Conservation (phyloP, 2,329 filamentous ascomycete species). For the Epichloe glyceriae region DNA sequence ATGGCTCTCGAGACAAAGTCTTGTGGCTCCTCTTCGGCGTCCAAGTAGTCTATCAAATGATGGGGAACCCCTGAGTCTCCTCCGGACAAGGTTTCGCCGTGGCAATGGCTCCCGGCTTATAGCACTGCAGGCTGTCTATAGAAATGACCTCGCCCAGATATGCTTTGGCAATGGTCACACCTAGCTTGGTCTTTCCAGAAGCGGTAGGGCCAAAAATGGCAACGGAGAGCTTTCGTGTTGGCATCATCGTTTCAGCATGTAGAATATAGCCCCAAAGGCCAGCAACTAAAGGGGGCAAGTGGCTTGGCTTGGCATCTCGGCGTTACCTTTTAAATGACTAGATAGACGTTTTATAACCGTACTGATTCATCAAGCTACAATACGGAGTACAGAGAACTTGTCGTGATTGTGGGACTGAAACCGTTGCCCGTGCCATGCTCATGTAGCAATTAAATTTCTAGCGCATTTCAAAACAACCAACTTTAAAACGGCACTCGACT, state of each 20-base stretch:
- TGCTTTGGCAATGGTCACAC: slow-evolving; percentile 1
- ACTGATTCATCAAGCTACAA: background rate
- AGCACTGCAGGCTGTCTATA: slow-evolving; percentile 2
- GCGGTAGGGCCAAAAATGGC: slow-evolving; percentile 1
- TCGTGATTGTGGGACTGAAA: no score
- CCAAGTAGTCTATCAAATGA: background rate
- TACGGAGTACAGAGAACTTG: no score
- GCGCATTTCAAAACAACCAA: no score
- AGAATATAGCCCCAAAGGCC: background rate
- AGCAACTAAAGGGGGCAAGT: background rate
- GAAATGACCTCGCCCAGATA: slow-evolving; percentile 1
- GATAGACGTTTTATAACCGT: background rate
- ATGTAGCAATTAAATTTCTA: no score
- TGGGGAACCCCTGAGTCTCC: background rate
- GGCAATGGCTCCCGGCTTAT: background rate
- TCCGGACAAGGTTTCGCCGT: background rate
- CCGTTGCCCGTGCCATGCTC: no score
- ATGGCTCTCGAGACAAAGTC: background rate
- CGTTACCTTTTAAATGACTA: background rate
- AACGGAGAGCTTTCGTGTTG: background rate
- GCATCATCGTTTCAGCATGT: background rate
- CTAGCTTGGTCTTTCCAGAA: slow-evolving; percentile 2
- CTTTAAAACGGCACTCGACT: no score
- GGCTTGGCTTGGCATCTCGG: background rate
- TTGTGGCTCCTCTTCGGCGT: slow-evolving; percentile 1